Percentiles rank a stretch among this genome's conserved stretches.
Evolutionary conservation across 2,329 filamentous ascomycete genomes (phyloP).

Genomic region (Phialophora verrucosa): DNA sequence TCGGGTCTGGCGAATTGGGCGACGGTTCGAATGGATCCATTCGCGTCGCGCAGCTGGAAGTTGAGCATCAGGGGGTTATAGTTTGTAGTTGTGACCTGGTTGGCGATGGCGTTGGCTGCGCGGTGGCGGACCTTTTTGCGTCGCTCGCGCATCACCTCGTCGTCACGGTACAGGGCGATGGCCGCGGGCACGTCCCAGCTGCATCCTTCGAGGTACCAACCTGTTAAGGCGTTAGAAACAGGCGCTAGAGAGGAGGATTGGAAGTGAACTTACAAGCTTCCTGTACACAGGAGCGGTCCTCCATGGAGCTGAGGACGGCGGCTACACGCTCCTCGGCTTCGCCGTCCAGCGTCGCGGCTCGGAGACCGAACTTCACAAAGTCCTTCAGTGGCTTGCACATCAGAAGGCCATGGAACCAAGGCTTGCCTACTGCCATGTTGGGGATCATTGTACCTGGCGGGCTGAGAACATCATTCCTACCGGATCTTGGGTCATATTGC

Average conservation of each 20-base stretch:
- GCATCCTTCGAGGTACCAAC: conserved; percentile 4
- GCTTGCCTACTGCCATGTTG: neutral
- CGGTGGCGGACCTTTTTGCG: neutral
- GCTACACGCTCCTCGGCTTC: neutral
- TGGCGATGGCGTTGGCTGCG: neutral
- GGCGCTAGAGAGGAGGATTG: neutral
- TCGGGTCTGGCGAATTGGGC: neutral
- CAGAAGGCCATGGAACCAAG: conserved; percentile 2
- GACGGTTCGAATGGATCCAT: neutral
- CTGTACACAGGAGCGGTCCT: neutral
- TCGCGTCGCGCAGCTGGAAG: neutral
- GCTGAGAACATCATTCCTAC: neutral
- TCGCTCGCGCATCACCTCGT: neutral
- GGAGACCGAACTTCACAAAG: neutral
- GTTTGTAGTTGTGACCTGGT: neutral
- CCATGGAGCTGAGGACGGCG: neutral
- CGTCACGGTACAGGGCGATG: neutral
- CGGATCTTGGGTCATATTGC: neutral
- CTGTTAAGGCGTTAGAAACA: neutral
- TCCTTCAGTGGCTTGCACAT: neutral
- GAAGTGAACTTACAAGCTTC: conserved; percentile 1
- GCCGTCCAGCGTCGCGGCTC: neutral
- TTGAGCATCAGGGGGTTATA: neutral
- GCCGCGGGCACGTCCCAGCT: neutral
- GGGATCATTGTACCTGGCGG: neutral